Base-by-base conservation (phyloP, 2,329 filamentous ascomycete species). In the Onygenales sp. region DNA sequence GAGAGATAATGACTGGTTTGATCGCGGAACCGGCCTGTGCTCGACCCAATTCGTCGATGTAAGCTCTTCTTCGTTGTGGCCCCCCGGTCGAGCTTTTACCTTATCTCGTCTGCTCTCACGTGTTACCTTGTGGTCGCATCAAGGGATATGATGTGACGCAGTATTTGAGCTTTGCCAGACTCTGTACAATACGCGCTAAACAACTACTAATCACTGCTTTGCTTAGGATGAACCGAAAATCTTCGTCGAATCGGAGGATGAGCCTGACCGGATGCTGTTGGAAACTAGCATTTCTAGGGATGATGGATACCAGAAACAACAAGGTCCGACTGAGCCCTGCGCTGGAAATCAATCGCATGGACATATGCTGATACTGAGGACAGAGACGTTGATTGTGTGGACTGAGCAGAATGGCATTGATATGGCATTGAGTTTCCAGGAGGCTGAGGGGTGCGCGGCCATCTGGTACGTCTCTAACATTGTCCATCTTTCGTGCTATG, bases 1-100 rank as follows among this genome's bases (percentile, higher is more conserved):
- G 65, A 89, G 88, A 71, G 90, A 95, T 74, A 95, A 95, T 79
- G 93, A 97, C 82, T 98, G 93, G 93, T 96, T 92, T 69, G 93
- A 98, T 74, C 82, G 92, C 65, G 93, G 93, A 59, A 98, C 93
- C 47, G 93, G 93, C 58, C 96, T 96, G 71, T 97, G 93, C 70
- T 88, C 83, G 56, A 90, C 91, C 47, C 80, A 84, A 59, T 81
- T 87, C 59, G 74, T 85, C 58, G 80, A 84, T 69, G 87, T 93
- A 81, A 70, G 86, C 63, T 39, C 46, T 5, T 27, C 21, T 27
- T 27, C 21, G 3, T 27, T 27, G 21, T 27, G 21, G 21, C 21
- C 21, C 21, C 21, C 21, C 21, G 21, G 21, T 27, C 21, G 21
- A 27, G 21, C 10, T 51, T 40, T 39, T 32, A 13, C 32, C 9